These are phyloP conservation scores for Fragaria nilgerrensis DNA, from an alignment of 306 rosid species.

Conservation along the genomic window DNA sequence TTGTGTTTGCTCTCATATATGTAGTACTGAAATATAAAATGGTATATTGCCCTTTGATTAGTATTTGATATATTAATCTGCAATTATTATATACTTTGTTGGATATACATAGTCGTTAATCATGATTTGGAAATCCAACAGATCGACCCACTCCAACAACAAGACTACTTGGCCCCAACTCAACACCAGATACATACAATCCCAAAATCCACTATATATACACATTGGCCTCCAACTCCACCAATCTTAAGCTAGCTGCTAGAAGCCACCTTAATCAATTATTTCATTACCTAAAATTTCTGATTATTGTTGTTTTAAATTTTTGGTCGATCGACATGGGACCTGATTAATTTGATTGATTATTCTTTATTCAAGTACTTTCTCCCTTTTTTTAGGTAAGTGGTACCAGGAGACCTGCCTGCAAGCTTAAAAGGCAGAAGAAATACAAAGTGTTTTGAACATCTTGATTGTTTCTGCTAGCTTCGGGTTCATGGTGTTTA, in stretches of 20 bases:
- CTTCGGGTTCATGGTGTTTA: slow-evolving; percentile 27
- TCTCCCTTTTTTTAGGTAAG: slow-evolving; percentile 47
- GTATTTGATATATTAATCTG: not conserved
- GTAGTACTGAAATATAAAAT: not conserved
- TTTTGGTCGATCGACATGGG: slow-evolving; percentile 36
- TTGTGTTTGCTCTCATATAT: not conserved
- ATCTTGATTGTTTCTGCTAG: slow-evolving; percentile 23
- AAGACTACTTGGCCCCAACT: slow-evolving; percentile 29
- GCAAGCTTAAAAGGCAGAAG: slow-evolving; percentile 39
- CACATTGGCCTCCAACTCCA: slow-evolving; percentile 46
- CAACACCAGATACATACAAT: slow-evolving; percentile 36
- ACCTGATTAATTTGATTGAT: slow-evolving; percentile 30
- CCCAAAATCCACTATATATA: slow-evolving; percentile 30
- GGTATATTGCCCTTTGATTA: not conserved
- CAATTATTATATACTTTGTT: not conserved
- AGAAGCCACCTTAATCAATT: slow-evolving; percentile 23
- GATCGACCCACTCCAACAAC: slow-evolving; percentile 11
- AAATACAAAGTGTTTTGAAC: slow-evolving; percentile 32
- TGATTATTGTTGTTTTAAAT: slow-evolving; percentile 30
- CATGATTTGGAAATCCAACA: slow-evolving; percentile 38
- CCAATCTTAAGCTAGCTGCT: slow-evolving; percentile 24
- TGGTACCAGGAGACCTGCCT: slow-evolving; percentile 28
- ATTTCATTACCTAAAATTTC: slow-evolving; percentile 40
- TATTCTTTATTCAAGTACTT: slow-evolving; percentile 45
- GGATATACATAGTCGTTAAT: slow-evolving; percentile 5